These are phyloP conservation scores for Cladophialophora exuberans DNA, from an alignment of 2,329 filamentous ascomycete genomes.

Conservation along the genomic window DNA sequence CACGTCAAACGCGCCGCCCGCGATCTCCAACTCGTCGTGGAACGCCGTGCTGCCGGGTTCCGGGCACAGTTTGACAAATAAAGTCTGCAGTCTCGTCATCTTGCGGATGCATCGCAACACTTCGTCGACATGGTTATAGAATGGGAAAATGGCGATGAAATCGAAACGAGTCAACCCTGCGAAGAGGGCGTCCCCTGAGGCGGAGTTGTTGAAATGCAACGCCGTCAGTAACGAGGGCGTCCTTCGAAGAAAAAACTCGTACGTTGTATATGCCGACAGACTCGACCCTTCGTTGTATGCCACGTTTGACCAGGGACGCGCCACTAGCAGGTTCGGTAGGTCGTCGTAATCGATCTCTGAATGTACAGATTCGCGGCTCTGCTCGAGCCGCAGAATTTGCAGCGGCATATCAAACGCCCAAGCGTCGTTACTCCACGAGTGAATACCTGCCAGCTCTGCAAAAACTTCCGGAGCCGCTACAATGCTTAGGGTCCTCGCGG, in stretches of 20 bases:
- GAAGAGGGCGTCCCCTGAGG: conserved; percentile 44
- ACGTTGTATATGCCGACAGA: conserved; percentile 69
- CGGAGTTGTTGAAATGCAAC: conserved; percentile 17
- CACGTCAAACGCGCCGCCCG: conserved; percentile 42
- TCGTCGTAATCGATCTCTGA: conserved; percentile 27
- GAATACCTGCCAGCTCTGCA: conserved; percentile 62
- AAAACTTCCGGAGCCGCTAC: conserved; percentile 66
- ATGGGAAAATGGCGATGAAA: conserved; percentile 71
- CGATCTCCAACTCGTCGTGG: conserved; percentile 41
- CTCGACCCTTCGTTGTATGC: conserved; percentile 76
- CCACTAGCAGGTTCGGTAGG: conserved; percentile 53
- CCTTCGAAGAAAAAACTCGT: conserved; percentile 70
- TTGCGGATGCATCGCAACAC: conserved; percentile 49
- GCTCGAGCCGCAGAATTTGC: conserved; percentile 60
- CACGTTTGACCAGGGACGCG: conserved; percentile 67
- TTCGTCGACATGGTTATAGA: conserved; percentile 61
- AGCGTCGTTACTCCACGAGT: conserved; percentile 59
- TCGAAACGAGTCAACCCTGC: conserved; percentile 47
- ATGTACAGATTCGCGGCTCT: conserved; percentile 20
- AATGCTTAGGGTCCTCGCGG: conserved; percentile 58
- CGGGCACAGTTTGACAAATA: conserved; percentile 60
- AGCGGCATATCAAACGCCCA: conserved; percentile 68
- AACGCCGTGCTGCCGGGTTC: conserved; percentile 40
- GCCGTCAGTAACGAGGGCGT: conserved; percentile 58
- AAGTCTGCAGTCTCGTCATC: conserved; percentile 55